A percentile compares a stretch with the other conserved stretches of the same genome.
Conservation (phyloP, 768 basidiomycete species). For the Mycena olivaceomarginata region DNA sequence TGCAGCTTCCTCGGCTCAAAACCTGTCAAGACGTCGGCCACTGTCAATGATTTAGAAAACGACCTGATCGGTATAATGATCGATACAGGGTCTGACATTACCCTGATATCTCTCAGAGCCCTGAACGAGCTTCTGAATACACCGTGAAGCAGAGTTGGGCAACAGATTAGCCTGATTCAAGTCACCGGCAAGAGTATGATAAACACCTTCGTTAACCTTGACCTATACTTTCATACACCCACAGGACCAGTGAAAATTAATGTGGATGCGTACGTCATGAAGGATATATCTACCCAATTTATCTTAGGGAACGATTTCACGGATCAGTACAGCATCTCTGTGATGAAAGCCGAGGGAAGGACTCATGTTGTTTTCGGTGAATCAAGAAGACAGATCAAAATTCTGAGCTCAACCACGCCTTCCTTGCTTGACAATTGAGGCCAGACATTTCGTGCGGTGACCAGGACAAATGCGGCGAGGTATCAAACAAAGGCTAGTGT, state of each 20-base stretch:
- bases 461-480: not conserved
- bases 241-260: slow-evolving; percentile 48
- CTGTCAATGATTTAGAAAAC: not conserved
- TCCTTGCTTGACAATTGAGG: slow-evolving; percentile 17
- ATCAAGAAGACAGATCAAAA: slow-evolving; percentile 5
- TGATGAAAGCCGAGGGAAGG: slow-evolving; percentile 41
- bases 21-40: slow-evolving; percentile 44
- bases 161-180: too few relatives aligned
- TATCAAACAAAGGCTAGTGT: not conserved
- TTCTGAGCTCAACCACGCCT: slow-evolving; percentile 8
- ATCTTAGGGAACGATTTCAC: slow-evolving; percentile 57
- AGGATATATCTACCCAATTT: slow-evolving; percentile 52
- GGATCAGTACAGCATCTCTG: slow-evolving; percentile 55
- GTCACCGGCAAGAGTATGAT: slow-evolving; percentile 54
- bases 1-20: slow-evolving; percentile 56
- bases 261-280: slow-evolving; percentile 54
- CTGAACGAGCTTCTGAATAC: too few relatives aligned
- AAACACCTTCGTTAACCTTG: slow-evolving; percentile 50
- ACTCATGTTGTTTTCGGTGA: slow-evolving; percentile 44
- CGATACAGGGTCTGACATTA: slow-evolving; percentile 60
- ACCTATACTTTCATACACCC: slow-evolving; percentile 49
- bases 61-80: slow-evolving; percentile 39
- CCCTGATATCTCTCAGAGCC: slow-evolving; percentile 50
- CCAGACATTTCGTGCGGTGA: not conserved
- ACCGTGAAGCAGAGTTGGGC: too few relatives aligned